phyloP scores from a whole-genome alignment of 2,329 filamentous ascomycete species.

The Clonostachys sp. region DNA sequence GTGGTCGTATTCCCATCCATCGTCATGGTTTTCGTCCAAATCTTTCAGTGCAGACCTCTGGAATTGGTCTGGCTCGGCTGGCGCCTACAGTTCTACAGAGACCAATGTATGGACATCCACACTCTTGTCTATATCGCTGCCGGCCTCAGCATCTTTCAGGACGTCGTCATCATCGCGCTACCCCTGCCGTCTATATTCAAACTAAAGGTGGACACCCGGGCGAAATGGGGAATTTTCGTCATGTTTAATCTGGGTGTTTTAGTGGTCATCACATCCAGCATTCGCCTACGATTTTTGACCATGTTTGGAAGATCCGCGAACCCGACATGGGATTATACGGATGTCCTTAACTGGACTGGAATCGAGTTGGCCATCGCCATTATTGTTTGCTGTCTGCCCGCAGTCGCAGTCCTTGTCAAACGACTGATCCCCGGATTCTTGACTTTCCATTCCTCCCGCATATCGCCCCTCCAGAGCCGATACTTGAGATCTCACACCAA shows the following conservation, averaged over 20 bases:
- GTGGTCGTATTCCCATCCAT: slow-evolving; percentile 25
- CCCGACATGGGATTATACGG: slow-evolving; percentile 34
- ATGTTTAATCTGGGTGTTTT: slow-evolving; percentile 8
- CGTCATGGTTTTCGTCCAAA: slow-evolving; percentile 25
- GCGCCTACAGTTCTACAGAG: slow-evolving; percentile 3
- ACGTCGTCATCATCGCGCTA: slow-evolving; percentile 21
- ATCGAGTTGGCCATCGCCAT: slow-evolving; percentile 34
- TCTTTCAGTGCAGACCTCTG: slow-evolving; percentile 34
- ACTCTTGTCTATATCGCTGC: slow-evolving; percentile 34
- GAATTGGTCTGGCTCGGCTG: slow-evolving; percentile 24
- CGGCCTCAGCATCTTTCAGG: slow-evolving; percentile 30
- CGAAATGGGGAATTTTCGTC: slow-evolving; percentile 16
- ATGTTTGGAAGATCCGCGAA: slow-evolving; percentile 23
- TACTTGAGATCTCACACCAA: too few species aligned
- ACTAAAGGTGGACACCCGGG: slow-evolving; percentile 5
- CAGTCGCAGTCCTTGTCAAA: slow-evolving; percentile 22
- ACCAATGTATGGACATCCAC: slow-evolving; percentile 11
- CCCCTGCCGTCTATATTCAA: slow-evolving; percentile 24
- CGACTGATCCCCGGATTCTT: slow-evolving; percentile 2
- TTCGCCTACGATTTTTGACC: slow-evolving; percentile 21
- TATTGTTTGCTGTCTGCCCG: slow-evolving; percentile 33
- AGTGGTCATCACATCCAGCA: slow-evolving; percentile 4
- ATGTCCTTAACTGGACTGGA: slow-evolving; percentile 34
- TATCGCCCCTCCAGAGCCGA: too few species aligned
- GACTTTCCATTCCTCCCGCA: too few species aligned